Evolutionary conservation across 176 grass and related monocot genomes (phyloP).

Genomic region (Avena eriantha): DNA sequence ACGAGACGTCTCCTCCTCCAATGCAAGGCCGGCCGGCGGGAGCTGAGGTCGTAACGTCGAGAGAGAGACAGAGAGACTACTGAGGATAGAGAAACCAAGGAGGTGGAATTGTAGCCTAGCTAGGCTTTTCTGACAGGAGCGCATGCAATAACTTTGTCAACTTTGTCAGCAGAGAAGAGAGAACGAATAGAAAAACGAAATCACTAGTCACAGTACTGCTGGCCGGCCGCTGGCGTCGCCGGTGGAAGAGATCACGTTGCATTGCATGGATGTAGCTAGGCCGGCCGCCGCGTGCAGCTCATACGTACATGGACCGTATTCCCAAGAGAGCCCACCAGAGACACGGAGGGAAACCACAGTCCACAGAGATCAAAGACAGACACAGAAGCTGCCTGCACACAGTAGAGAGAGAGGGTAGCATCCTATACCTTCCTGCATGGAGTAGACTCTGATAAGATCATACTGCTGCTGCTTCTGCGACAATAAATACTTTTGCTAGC

Average conservation of each 20-base stretch:
- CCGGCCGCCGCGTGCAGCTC: neutral
- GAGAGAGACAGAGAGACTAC: too few species aligned
- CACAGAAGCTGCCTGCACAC: neutral
- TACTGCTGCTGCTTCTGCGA: slow-evolving; percentile 15
- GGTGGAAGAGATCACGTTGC: slow-evolving; percentile 28
- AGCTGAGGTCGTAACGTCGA: neutral
- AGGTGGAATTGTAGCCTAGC: too few species aligned
- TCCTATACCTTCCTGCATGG: neutral
- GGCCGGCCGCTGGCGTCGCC: neutral
- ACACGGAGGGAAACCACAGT: slow-evolving; percentile 25
- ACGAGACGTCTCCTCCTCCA: neutral
- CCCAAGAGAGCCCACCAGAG: slow-evolving; percentile 43
- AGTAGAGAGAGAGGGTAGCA: neutral
- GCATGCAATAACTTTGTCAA: slow-evolving; percentile 51
- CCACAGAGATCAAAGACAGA: neutral
- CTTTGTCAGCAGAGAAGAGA: slow-evolving; percentile 40
- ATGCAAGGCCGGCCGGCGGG: neutral
- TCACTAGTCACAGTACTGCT: neutral
- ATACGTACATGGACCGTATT: slow-evolving; percentile 41
- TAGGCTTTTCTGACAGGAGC: slow-evolving; percentile 11
- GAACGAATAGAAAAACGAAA: slow-evolving; percentile 18
- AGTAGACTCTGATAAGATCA: neutral
- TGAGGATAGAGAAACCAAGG: too few species aligned
- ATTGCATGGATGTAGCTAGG: slow-evolving; percentile 34
- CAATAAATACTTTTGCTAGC: slow-evolving; percentile 41